These are phyloP conservation scores for Talaromyces amestolkiae DNA, from an alignment of 2,329 filamentous ascomycete species.

Conservation along the genomic window DNA sequence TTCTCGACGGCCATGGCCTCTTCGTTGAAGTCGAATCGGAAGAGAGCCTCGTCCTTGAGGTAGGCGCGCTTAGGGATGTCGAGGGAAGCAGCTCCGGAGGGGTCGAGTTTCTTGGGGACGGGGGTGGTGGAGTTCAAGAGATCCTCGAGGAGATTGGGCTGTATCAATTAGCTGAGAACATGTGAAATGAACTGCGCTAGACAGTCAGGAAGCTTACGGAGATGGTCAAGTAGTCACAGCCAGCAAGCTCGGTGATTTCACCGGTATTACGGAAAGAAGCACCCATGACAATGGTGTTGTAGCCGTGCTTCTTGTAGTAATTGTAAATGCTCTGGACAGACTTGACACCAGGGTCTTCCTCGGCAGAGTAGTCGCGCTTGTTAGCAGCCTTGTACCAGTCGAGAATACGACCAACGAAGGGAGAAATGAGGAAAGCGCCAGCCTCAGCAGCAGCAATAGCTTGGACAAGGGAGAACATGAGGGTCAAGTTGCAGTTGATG, in stretches of 20 bases:
- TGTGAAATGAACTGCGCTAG: background rate
- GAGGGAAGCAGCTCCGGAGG: conserved; percentile 62
- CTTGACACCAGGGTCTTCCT: conserved; percentile 94
- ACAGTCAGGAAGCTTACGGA: conserved; percentile 61
- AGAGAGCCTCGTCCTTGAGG: conserved; percentile 81
- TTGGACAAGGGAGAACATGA: conserved; percentile 96
- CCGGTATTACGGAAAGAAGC: conserved; percentile 95
- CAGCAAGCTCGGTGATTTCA: conserved; percentile 97
- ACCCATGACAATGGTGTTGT: conserved; percentile 99
- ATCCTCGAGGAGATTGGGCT: conserved; percentile 92
- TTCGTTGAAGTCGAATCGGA: conserved; percentile 99
- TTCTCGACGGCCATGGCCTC: conserved; percentile 99
- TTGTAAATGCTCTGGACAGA: conserved; percentile 94
- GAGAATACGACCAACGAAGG: conserved; percentile 97
- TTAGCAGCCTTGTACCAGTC: conserved; percentile 98
- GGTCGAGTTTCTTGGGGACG: conserved; percentile 91
- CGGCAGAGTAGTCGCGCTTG: conserved; percentile 87
- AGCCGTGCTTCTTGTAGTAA: conserved; percentile 99
- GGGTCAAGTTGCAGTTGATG: conserved; percentile 97
- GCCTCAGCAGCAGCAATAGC: conserved; percentile 96
- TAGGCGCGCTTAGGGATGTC: conserved; percentile 86
- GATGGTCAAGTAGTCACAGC: conserved; percentile 98
- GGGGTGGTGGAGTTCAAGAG: conserved; percentile 77
- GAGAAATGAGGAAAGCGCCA: conserved; percentile 93
- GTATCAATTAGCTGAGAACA: conserved; percentile 22